Percentiles rank a stretch among this genome's conserved stretches.
These are phyloP conservation scores for Plantago elongata DNA, from an alignment of 257 asterid genomes.

Conservation along the genomic window DNA sequence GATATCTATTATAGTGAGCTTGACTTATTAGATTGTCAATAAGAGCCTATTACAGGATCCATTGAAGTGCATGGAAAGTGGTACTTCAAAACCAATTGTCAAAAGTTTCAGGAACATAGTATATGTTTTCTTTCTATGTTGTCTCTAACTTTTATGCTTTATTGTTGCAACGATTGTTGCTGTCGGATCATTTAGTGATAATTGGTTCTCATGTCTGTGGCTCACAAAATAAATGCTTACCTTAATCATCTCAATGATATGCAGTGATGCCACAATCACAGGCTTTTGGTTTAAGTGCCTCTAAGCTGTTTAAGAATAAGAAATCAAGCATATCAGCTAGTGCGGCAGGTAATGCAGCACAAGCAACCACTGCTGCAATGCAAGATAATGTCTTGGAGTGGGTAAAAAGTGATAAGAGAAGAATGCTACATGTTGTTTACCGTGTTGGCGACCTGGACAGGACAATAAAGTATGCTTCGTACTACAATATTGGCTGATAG, in stretches of 20 bases:
- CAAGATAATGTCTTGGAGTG: conserved; percentile 74
- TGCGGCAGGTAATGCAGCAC: conserved; percentile 56
- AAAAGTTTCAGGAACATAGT: not conserved
- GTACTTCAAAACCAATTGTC: too few relatives aligned
- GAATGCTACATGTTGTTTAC: conserved; percentile 98
- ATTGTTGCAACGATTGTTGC: not conserved
- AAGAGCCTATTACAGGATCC: too few relatives aligned
- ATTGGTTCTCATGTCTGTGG: conserved; percentile 3
- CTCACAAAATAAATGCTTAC: conserved; percentile 13
- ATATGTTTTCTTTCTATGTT: not conserved
- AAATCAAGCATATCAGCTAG: conserved; percentile 30
- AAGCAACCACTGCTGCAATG: conserved; percentile 59
- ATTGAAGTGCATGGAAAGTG: too few relatives aligned
- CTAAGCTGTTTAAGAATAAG: conserved; percentile 42
- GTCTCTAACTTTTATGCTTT: not conserved
- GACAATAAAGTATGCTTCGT: conserved; percentile 72
- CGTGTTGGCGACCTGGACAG: conserved; percentile 98
- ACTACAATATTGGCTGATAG: conserved; percentile 10
- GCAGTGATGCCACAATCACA: conserved; percentile 62
- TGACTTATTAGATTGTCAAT: too few relatives aligned
- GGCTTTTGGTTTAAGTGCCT: conserved; percentile 50
- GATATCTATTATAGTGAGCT: too few relatives aligned
- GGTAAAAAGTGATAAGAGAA: conserved; percentile 86
- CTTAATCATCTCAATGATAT: conserved; percentile 24
- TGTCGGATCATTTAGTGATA: not conserved